Evolutionary conservation across 2,329 filamentous ascomycete species (phyloP).

Genomic region (Xylaria sp.): DNA sequence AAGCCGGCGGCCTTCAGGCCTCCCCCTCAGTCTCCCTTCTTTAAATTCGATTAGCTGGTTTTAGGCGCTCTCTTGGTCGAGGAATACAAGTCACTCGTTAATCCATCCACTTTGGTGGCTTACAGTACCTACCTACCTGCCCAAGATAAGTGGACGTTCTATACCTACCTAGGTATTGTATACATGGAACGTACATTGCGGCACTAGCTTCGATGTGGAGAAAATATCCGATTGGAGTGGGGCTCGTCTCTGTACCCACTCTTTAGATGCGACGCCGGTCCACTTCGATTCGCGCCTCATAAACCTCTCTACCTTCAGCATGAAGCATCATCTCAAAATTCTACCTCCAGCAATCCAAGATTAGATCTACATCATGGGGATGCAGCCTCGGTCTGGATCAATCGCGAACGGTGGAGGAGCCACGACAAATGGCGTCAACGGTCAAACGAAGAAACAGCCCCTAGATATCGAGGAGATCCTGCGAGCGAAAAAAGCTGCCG

Average conservation of each 20-base stretch:
- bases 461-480: conserved; percentile 88
- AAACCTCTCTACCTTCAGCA: background rate
- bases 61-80: too few species aligned
- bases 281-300: conserved; percentile 7
- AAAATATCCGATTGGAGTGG: conserved; percentile 21
- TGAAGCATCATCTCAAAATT: conserved; percentile 4
- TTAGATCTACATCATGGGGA: conserved; percentile 40
- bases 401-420: conserved; percentile 30
- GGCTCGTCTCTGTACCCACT: background rate
- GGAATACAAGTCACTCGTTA: too few species aligned
- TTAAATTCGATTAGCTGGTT: too few species aligned
- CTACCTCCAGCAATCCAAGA: conserved; percentile 6
- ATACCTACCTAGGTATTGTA: background rate
- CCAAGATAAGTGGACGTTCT: too few species aligned
- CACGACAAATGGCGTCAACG: conserved; percentile 27
- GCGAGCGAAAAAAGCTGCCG: conserved; percentile 84
- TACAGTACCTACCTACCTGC: background rate
- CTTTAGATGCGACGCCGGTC: conserved; percentile 2
- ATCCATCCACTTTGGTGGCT: too few species aligned
- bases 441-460: conserved; percentile 55
- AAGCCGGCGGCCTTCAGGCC: too few species aligned
- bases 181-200: too few species aligned
- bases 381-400: conserved; percentile 43
- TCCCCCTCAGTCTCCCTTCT: too few species aligned
- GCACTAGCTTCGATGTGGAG: background rate